Conservation (phyloP, 1,284 basidiomycete genomes). For the Takashimella tepidaria region DNA sequence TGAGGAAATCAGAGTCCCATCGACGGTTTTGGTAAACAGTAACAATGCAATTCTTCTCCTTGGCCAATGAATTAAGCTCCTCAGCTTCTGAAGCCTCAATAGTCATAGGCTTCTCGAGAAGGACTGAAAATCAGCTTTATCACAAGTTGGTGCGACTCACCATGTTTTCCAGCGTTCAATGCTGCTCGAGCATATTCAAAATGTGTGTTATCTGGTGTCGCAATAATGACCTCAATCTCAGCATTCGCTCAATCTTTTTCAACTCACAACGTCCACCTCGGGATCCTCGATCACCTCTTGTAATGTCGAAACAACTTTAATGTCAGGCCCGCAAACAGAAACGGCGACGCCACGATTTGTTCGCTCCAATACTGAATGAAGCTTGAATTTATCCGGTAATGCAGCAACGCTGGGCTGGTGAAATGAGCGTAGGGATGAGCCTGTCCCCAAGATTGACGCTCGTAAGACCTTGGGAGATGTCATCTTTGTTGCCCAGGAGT, state of each 20-base stretch:
- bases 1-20: slow-evolving; percentile 59
- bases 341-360: slow-evolving; percentile 16
- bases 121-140: slow-evolving; percentile 31
- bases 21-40: slow-evolving; percentile 64
- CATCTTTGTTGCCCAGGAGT: too few relatives aligned
- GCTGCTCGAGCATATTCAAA: slow-evolving; percentile 54
- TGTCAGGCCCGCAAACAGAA: slow-evolving; percentile 20
- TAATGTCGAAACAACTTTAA: slow-evolving; percentile 41
- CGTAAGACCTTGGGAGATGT: not conserved
- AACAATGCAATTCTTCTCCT: slow-evolving; percentile 59
- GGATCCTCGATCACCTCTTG: slow-evolving; percentile 39
- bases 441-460: slow-evolving; percentile 61
- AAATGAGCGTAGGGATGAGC: slow-evolving; percentile 66
- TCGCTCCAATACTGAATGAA: slow-evolving; percentile 59
- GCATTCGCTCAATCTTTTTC: not conserved
- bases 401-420: slow-evolving; percentile 71
- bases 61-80: slow-evolving; percentile 62
- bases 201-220: slow-evolving; percentile 73
- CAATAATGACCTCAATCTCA: slow-evolving; percentile 53
- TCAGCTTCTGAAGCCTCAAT: slow-evolving; percentile 60
- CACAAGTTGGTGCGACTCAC: slow-evolving; percentile 53
- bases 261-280: slow-evolving; percentile 43
- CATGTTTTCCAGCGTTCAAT: slow-evolving; percentile 69
- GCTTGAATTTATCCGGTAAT: slow-evolving; percentile 62
- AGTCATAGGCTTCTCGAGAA: slow-evolving; percentile 77